Evolutionary conservation across 2,329 filamentous ascomycete genomes (phyloP).

Genomic region (Byssoonygena ceratinophila): DNA sequence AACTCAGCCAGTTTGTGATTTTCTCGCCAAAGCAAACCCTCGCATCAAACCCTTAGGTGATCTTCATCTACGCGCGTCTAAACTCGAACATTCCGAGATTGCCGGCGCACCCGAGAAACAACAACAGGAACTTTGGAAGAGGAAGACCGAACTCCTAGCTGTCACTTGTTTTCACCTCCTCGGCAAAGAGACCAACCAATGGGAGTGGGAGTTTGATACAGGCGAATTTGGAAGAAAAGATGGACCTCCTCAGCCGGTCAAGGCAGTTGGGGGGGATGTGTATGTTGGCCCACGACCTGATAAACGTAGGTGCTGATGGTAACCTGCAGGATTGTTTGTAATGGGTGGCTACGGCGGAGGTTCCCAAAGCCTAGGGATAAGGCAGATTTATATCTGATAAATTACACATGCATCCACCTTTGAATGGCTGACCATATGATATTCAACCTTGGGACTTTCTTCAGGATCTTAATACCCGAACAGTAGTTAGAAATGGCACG

Average conservation of each 20-base stretch:
- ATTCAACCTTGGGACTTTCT: background rate
- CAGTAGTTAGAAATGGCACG: background rate
- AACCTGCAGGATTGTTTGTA: conserved; percentile 9
- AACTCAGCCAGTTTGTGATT: background rate
- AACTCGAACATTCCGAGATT: conserved; percentile 6
- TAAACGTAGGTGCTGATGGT: background rate
- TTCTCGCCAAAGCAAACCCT: conserved; percentile 5
- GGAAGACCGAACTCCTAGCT: conserved; percentile 6
- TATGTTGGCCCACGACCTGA: background rate
- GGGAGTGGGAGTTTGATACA: conserved; percentile 4
- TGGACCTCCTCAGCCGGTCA: conserved; percentile 1
- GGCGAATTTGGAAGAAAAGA: background rate
- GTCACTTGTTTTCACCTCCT: conserved; percentile 9
- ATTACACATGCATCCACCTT: conserved; percentile 2
- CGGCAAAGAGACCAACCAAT: conserved; percentile 8
- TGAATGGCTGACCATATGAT: too few species aligned
- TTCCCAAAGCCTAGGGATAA: background rate
- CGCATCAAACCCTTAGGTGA: background rate
- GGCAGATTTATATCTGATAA: conserved; percentile 9
- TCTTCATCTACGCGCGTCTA: conserved; percentile 3
- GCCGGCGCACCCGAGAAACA: background rate
- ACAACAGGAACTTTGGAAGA: background rate
- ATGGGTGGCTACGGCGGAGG: conserved; percentile 3
- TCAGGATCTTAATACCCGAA: background rate
- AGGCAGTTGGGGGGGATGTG: background rate